Evolutionary conservation across 495 filamentous ascomycete genomes (phyloP).

Genomic region (Friedmanniomyces simplex): DNA sequence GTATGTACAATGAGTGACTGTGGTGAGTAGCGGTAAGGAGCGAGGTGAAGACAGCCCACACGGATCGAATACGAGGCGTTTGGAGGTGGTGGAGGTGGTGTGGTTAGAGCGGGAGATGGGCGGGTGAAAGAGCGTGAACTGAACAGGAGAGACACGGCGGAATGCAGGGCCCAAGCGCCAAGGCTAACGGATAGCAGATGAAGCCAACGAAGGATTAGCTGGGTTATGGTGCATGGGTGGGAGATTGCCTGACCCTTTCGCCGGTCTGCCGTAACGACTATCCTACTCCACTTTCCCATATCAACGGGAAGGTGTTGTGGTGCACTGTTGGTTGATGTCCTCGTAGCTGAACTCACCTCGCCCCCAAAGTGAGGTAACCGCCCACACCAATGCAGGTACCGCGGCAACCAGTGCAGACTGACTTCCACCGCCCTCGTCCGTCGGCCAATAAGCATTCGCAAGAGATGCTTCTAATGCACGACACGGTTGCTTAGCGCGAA

Average conservation of each 20-base stretch:
- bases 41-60: not conserved
- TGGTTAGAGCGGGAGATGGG: too few species aligned
- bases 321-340: too few species aligned
- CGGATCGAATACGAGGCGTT: not conserved
- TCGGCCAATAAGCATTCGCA: not conserved
- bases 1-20: conserved; percentile 23
- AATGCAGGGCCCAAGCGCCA: not conserved
- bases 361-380: too few species aligned
- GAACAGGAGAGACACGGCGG: not conserved
- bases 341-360: too few species aligned
- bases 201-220: not conserved
- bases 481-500: not conserved
- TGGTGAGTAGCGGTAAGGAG: conserved; percentile 9
- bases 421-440: not conserved
- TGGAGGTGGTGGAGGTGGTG: not conserved
- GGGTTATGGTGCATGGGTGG: not conserved
- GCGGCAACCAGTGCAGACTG: not conserved
- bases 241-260: too few species aligned
- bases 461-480: not conserved
- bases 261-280: too few species aligned
- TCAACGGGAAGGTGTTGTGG: not conserved
- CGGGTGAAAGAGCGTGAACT: not conserved
- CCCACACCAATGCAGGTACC: not conserved
- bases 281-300: not conserved
- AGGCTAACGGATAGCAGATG: not conserved